Percentiles rank a stretch among this genome's conserved stretches.
phyloP scores from a whole-genome alignment of 2,329 filamentous ascomycete genomes.

The Rhexocercosporidium sp. region DNA sequence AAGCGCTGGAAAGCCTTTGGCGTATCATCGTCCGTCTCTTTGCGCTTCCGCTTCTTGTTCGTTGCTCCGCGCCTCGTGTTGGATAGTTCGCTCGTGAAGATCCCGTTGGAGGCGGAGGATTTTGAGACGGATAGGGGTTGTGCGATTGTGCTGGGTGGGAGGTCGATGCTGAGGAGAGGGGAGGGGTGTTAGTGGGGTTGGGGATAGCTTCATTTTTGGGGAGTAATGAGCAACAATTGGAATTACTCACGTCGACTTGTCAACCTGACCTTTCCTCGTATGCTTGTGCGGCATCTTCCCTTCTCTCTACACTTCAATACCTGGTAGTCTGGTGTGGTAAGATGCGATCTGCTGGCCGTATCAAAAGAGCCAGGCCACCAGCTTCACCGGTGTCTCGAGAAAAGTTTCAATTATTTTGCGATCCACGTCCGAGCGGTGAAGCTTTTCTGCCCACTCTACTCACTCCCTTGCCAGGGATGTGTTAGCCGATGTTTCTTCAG shows the following conservation, averaged over 20 bases:
- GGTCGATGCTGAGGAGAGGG: constrained; percentile 45
- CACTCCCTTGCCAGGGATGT: neutral
- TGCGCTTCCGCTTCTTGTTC: constrained; percentile 56
- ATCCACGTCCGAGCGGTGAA: neutral
- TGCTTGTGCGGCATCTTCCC: constrained; percentile 83
- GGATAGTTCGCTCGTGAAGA: constrained; percentile 42
- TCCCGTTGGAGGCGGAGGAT: constrained; percentile 45
- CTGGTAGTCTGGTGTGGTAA: neutral
- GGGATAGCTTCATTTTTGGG: neutral
- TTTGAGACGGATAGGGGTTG: constrained; percentile 62
- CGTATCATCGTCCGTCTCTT: constrained; percentile 70
- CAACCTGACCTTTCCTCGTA: constrained; percentile 66
- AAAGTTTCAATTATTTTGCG: constrained; percentile 17
- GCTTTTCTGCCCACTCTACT: neutral
- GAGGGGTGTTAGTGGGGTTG: neutral
- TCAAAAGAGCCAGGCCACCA: neutral
- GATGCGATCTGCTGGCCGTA: neutral
- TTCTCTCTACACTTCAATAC: neutral
- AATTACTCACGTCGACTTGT: constrained; percentile 57
- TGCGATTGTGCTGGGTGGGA: constrained; percentile 65
- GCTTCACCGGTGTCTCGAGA: neutral
- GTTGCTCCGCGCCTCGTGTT: constrained; percentile 30
- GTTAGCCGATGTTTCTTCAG: constrained; percentile 2
- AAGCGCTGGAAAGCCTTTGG: constrained; percentile 86
- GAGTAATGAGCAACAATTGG: neutral